Evolutionary conservation across 441 rosid genomes (phyloP), one percentile per base, ranked within the genome.

Genomic region (Corymbia citriodora): DNA sequence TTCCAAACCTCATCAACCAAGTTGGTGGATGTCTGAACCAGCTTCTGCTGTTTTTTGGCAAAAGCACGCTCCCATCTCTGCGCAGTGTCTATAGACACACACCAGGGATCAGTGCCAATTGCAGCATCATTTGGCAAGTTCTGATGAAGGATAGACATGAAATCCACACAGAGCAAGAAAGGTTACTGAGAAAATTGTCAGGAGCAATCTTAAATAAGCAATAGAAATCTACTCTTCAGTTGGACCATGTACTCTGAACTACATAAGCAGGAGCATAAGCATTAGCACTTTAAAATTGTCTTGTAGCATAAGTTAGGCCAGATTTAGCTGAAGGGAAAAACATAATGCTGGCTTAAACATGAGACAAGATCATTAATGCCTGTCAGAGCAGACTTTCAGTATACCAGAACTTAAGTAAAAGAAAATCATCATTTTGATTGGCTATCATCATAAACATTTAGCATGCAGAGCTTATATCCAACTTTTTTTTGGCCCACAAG

Each of bases 1-100:
- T 94, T 94, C 99, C 99, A 98, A 65, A 97, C 95, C 91, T 97
- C 92, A 81, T 97, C 99, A 15, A 97, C 97, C 93, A 98, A 96
- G 94, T 96, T 97, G 61, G 94, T 94, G 40, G 93, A 87, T 68
- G 99, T 97, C 79, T 95, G 96, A 48, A 97, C 92, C 65, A 98
- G 91, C 91, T 97, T 97, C 93, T 97, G 99, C 50, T 92, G 93
- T 91, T 95, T 97, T 90, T 93, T 95, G 9, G 93, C 94, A 88
- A 97, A 97, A 31, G 96, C 94, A 87, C 88, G 92, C 57, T 94
- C 94, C 99, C 99, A 98, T 92, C 95, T 94, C 89, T 94, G 96
- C 1, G 99, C 98, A 12, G 99, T 94, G 92, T 97, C 98, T 29
- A 95, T 95, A 9, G 99, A 96, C 50, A 98, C 95, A 91, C 98